phyloP scores from a whole-genome alignment of 2,329 filamentous ascomycete genomes.

The Pyrenophora teres region DNA sequence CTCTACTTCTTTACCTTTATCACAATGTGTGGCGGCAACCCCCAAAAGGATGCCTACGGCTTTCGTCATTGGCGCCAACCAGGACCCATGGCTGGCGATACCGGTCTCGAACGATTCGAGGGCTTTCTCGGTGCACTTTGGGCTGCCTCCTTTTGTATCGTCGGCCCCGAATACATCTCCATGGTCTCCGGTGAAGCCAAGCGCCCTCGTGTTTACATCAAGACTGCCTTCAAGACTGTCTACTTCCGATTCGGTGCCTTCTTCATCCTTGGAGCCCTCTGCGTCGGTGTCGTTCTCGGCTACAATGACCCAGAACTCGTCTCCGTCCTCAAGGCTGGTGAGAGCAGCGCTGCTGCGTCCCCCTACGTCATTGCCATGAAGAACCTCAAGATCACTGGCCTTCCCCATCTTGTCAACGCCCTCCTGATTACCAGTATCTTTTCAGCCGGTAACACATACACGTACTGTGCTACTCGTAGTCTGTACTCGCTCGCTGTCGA shows the following conservation, averaged over 20 bases:
- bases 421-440: constrained; percentile 60
- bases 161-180: constrained; percentile 56
- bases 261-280: constrained; percentile 54
- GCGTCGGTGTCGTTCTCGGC: constrained; percentile 56
- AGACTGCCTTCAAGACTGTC: constrained; percentile 55
- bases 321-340: constrained; percentile 47
- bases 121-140: constrained; percentile 48
- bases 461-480: constrained; percentile 59
- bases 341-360: constrained; percentile 58
- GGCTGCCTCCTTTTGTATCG: constrained; percentile 54
- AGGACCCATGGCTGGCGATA: constrained; percentile 36
- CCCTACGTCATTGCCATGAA: constrained; percentile 68
- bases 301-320: constrained; percentile 74
- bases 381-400: constrained; percentile 57
- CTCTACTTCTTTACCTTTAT: constrained; percentile 55
- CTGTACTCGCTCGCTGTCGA: constrained; percentile 60
- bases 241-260: constrained; percentile 54
- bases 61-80: constrained; percentile 53
- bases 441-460: constrained; percentile 61
- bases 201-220: constrained; percentile 53
- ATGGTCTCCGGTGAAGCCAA: constrained; percentile 56
- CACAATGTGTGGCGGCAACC: constrained; percentile 54
- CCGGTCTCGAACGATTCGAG: constrained; percentile 39
- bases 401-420: constrained; percentile 65
- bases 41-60: constrained; percentile 48